Percentiles rank a stretch among this genome's conserved stretches.
Conservation (phyloP, 1,139 yeast species). For the Lodderomyces margitis region DNA sequence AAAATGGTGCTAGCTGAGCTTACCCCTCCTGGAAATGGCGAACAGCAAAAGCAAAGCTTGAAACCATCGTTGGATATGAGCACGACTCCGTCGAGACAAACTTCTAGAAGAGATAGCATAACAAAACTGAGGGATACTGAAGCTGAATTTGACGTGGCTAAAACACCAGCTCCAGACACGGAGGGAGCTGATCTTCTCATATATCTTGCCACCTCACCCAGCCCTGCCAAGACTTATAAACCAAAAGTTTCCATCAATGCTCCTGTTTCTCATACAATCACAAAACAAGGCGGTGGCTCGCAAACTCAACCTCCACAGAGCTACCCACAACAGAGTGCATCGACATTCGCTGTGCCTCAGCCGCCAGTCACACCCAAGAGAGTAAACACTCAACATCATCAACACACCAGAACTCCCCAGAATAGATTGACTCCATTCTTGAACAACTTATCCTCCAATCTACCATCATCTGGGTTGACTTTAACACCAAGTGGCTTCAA, state of each 20-base stretch:
- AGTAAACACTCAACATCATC: slow-evolving; percentile 6
- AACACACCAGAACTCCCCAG: slow-evolving; percentile 34
- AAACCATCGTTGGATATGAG: slow-evolving; percentile 40
- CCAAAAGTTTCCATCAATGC: slow-evolving; percentile 24
- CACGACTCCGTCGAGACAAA: slow-evolving; percentile 11
- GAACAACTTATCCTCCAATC: slow-evolving; percentile 26
- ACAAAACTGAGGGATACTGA: slow-evolving; percentile 1
- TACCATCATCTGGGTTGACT: slow-evolving; percentile 45
- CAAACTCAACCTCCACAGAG: slow-evolving; percentile 8
- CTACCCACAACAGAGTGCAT: slow-evolving; percentile 9
- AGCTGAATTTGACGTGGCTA: slow-evolving; percentile 4
- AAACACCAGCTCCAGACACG: slow-evolving; percentile 6
- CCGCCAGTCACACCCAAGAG: slow-evolving; percentile 43
- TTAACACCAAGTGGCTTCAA: slow-evolving; percentile 72
- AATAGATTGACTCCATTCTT: slow-evolving; percentile 45
- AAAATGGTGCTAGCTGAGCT: slow-evolving; percentile 40
- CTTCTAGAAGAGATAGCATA: slow-evolving; percentile 7
- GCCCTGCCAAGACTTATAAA: slow-evolving; percentile 55
- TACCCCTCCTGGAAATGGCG: slow-evolving; percentile 21
- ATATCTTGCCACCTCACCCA: slow-evolving; percentile 65
- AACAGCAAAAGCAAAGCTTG: slow-evolving; percentile 21
- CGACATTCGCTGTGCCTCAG: slow-evolving; percentile 38
- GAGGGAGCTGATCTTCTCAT: slow-evolving; percentile 83
- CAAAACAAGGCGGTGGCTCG: neutral
- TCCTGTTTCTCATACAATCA: slow-evolving; percentile 4